phyloP scores from a whole-genome alignment of 2,329 filamentous ascomycete genomes.

The Xylaria polymorpha region DNA sequence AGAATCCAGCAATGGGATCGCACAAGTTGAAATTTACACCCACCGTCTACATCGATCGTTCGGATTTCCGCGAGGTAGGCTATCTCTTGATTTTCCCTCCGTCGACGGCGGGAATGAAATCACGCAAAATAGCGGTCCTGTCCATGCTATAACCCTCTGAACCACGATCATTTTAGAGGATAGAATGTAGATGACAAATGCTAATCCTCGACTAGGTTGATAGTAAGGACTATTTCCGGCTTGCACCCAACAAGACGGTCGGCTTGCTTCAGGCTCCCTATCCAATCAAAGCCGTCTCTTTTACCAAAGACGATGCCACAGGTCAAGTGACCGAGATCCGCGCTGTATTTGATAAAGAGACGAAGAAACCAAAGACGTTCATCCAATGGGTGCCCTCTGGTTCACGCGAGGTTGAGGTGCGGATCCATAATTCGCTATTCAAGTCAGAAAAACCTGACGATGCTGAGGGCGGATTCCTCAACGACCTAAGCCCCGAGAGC shows the following conservation, averaged over 20 bases:
- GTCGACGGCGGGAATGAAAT: background rate
- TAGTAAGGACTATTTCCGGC: conserved; percentile 79
- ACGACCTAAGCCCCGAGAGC: conserved; percentile 85
- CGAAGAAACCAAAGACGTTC: conserved; percentile 79
- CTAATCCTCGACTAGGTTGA: conserved; percentile 58
- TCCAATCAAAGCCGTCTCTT: conserved; percentile 75
- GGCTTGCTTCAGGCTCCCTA: conserved; percentile 78
- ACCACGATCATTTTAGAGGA: background rate
- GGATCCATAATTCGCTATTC: conserved; percentile 86
- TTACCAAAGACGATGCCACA: conserved; percentile 71
- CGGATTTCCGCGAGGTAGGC: conserved; percentile 74
- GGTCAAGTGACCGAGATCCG: conserved; percentile 74
- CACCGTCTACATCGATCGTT: conserved; percentile 85
- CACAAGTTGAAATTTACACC: conserved; percentile 74
- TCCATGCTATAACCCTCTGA: no score
- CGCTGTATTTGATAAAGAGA: conserved; percentile 76
- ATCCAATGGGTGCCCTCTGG: conserved; percentile 91
- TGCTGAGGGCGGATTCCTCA: conserved; percentile 82
- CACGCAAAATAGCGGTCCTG: background rate
- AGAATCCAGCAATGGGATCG: conserved; percentile 76
- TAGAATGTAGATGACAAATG: background rate
- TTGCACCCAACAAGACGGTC: conserved; percentile 79
- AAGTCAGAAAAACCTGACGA: conserved; percentile 85
- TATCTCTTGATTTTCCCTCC: background rate
- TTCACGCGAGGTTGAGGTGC: conserved; percentile 76